Evolutionary conservation across 176 grass and related monocot species (phyloP).

Genomic region (Secale cereale): DNA sequence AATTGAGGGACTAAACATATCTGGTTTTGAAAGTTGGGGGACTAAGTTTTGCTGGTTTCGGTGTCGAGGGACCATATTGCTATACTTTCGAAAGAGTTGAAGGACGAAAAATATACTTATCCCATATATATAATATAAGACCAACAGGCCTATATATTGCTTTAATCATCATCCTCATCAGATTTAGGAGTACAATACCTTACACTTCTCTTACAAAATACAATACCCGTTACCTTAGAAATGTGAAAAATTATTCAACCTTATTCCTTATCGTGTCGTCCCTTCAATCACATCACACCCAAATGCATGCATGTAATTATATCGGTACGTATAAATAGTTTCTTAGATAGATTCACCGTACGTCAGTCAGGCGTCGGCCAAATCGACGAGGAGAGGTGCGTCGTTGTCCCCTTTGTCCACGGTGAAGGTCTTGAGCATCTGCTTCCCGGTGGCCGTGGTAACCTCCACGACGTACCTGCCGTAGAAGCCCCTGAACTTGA

Average conservation of each 20-base stretch:
- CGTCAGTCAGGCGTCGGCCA: not conserved
- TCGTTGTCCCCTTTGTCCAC: slow-evolving; percentile 46
- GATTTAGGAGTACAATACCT: not conserved
- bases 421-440: slow-evolving; percentile 33
- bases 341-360: not conserved
- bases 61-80: too few relatives aligned
- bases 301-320: not conserved
- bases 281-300: too few relatives aligned
- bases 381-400: slow-evolving; percentile 1
- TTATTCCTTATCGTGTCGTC: not conserved
- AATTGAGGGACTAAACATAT: too few relatives aligned
- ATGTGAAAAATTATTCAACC: not conserved
- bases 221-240: not conserved
- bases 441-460: not conserved
- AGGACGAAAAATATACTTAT: too few relatives aligned
- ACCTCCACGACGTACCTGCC: slow-evolving; percentile 43
- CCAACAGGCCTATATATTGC: not conserved
- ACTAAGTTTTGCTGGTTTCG: too few relatives aligned
- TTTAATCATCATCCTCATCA: not conserved
- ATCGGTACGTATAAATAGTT: not conserved
- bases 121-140: too few relatives aligned
- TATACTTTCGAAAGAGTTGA: too few relatives aligned
- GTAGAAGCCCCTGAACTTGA: slow-evolving; percentile 53
- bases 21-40: too few relatives aligned
- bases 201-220: not conserved